phyloP scores from a whole-genome alignment of 192 early-diverging fungal species.

The Mycoemilia scoparia region DNA sequence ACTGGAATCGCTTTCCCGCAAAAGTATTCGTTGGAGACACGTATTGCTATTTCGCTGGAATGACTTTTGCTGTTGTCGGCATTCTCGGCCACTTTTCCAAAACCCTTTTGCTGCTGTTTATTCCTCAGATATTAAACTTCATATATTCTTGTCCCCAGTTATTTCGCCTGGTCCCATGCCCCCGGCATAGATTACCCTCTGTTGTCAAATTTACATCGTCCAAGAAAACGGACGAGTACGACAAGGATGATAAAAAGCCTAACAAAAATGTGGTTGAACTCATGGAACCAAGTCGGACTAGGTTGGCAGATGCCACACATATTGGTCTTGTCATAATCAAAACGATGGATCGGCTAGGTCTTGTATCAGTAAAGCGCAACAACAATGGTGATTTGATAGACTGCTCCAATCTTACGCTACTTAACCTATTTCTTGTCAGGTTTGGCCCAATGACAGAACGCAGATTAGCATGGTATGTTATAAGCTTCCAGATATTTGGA shows the following conservation, averaged over 20 bases:
- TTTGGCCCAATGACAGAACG: conserved; percentile 55
- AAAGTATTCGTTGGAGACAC: conserved; percentile 92
- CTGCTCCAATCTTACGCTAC: conserved; percentile 80
- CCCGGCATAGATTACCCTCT: conserved; percentile 89
- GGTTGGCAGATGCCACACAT: conserved; percentile 14
- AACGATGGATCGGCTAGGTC: conserved; percentile 11
- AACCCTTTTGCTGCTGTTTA: conserved; percentile 79
- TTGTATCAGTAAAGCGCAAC: conserved; percentile 17
- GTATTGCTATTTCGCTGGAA: conserved; percentile 94
- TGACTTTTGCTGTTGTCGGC: conserved; percentile 96
- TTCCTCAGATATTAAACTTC: conserved; percentile 97
- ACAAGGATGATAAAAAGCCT: too few relatives aligned
- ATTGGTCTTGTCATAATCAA: conserved; percentile 12
- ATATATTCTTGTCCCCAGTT: conserved; percentile 87
- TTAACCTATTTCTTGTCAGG: conserved; percentile 76
- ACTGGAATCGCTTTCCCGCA: conserved; percentile 88
- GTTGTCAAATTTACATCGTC: too few relatives aligned
- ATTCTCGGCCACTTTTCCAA: conserved; percentile 89
- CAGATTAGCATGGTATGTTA: conserved; percentile 34
- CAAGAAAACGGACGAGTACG: too few relatives aligned
- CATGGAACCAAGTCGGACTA: conserved; percentile 20
- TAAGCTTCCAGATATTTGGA: conserved; percentile 46
- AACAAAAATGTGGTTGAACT: too few relatives aligned
- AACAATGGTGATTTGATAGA: conserved; percentile 24
- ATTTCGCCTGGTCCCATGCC: conserved; percentile 85